These are phyloP conservation scores for Pseudocercospora vitis DNA, from an alignment of 2,329 filamentous ascomycete species.

Conservation along the genomic window DNA sequence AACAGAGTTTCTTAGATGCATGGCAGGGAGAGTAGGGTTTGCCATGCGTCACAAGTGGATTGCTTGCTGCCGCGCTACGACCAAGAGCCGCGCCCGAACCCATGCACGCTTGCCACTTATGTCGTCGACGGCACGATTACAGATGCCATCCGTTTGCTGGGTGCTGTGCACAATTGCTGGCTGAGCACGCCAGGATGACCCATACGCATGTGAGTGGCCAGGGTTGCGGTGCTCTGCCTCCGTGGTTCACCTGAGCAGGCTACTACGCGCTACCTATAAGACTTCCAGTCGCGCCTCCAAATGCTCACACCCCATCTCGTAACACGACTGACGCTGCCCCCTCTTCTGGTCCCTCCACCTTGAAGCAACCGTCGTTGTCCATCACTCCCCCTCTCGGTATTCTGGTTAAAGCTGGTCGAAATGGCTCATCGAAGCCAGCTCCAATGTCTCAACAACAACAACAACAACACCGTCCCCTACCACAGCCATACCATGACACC, in stretches of 20 bases:
- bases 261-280: conserved; percentile 18
- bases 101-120: conserved; percentile 16
- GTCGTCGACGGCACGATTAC: conserved; percentile 21
- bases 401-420: background rate
- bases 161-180: conserved; percentile 19
- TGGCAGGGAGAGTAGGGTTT: conserved; percentile 12
- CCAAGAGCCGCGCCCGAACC: conserved; percentile 19
- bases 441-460: conserved; percentile 22
- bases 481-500: conserved; percentile 28
- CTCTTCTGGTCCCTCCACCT: background rate
- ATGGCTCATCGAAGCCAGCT: conserved; percentile 25
- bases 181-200: conserved; percentile 16
- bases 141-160: conserved; percentile 18
- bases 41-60: conserved; percentile 14
- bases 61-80: conserved; percentile 18
- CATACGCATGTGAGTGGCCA: conserved; percentile 11
- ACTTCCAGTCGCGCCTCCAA: conserved; percentile 8
- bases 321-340: background rate
- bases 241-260: conserved; percentile 14
- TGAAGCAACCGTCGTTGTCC: background rate
- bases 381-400: background rate
- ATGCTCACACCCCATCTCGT: conserved; percentile 4
- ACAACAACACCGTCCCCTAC: conserved; percentile 23
- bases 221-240: conserved; percentile 14
- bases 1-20: conserved; percentile 11